A percentile compares a stretch with the other conserved stretches of the same genome.
Evolutionary conservation across 2,329 filamentous ascomycete genomes (phyloP).

Genomic region (Basipetospora sp.): DNA sequence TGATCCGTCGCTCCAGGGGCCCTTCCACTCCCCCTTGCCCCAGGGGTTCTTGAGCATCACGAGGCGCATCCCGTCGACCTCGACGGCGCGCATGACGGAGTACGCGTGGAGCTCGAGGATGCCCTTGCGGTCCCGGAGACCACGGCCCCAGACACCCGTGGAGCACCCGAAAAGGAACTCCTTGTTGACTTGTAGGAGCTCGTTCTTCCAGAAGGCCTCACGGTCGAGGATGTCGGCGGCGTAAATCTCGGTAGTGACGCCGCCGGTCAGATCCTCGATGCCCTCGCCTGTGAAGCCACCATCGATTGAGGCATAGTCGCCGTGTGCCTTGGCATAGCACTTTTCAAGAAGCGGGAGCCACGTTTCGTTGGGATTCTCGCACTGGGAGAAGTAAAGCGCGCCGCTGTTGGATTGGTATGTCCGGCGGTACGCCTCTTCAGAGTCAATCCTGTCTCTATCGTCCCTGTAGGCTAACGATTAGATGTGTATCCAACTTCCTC

Average conservation of each 20-base stretch:
- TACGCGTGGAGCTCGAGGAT: conserved; percentile 46
- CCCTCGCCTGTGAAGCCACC: conserved; percentile 53
- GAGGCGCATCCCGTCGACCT: conserved; percentile 42
- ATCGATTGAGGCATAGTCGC: conserved; percentile 61
- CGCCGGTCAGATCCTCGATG: conserved; percentile 49
- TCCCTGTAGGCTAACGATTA: not conserved
- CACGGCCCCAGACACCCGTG: conserved; percentile 47
- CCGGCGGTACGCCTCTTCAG: conserved; percentile 45
- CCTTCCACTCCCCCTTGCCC: conserved; percentile 69
- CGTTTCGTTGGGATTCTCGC: conserved; percentile 59
- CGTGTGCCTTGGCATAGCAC: conserved; percentile 67
- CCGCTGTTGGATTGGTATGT: conserved; percentile 40
- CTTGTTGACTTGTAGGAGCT: conserved; percentile 65
- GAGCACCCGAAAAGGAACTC: conserved; percentile 65
- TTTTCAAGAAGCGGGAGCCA: conserved; percentile 71
- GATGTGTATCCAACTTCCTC: too few species aligned
- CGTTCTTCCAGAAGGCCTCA: conserved; percentile 70
- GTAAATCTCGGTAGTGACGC: conserved; percentile 54
- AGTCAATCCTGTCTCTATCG: conserved; percentile 31
- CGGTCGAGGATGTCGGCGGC: conserved; percentile 61
- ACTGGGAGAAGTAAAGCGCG: conserved; percentile 57
- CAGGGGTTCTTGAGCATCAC: conserved; percentile 61
- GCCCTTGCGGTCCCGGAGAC: conserved; percentile 44
- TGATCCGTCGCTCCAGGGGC: conserved; percentile 67
- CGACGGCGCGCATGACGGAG: conserved; percentile 43